Base-by-base conservation (phyloP, 768 basidiomycete species). In the Pleurotus cornucopiae region DNA sequence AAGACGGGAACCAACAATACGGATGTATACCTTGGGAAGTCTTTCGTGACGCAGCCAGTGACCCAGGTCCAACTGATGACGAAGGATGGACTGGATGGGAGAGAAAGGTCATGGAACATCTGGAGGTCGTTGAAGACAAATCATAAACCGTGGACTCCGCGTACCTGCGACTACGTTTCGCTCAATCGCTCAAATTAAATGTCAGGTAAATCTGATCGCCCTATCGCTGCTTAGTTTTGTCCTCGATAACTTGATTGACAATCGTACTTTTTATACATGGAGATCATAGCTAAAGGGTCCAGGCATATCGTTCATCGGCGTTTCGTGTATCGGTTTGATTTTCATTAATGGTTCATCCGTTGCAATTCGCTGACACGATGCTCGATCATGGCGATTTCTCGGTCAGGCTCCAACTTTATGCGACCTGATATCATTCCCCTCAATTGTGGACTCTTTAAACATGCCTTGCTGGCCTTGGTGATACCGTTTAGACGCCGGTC, bases 81-180 rank as follows among this genome's bases (percentile, higher is more conserved):
- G 84, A 87, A 26, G 91, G 88, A 0, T 85, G 83, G 80, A 72
- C 64, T 40, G 76, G 80, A 54, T 98, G 96, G 96, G 96, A 98
- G 70, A 74, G 82, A 56, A 84, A 85, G 64, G 79, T 98, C 46
- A 72, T 94, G 46, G 79, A 83, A 58, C 77, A 78, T 54, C 69
- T 91, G 45, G 85, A 86, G 62, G 67, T 86, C 43, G 76, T 90
- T 14, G 78, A 78, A 60, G 61, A 47, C 25, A 57, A 61, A 48
- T 30, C 39, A 11, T 40, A 48, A 45, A 49, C 41, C 11, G n/a
- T 43, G n/a, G 21, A 16, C 21, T 23, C 21, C 13, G 21, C 46
- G 20, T 47, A 23, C 30, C 30, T 34, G 30, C 30, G 4, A 9
- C 30, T 34, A 11, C 30, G 30, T 34, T 34, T 34, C 23, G 30